Conservation (phyloP, 495 filamentous ascomycete genomes). For the Hypoxylon subgilvum region DNA sequence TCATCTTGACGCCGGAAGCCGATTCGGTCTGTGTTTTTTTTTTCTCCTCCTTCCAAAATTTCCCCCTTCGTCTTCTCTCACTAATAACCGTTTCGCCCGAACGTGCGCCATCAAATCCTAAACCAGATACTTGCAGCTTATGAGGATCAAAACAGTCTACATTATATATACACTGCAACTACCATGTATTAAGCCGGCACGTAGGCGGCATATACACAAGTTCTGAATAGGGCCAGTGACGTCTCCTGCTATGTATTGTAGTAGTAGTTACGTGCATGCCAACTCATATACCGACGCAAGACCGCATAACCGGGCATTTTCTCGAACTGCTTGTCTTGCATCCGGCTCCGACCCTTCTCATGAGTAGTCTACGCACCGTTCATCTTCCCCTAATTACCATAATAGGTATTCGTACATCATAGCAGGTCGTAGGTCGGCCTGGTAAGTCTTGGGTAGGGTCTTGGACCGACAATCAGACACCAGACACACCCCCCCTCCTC, state of each 20-base stretch:
- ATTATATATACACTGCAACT: constrained; percentile 12
- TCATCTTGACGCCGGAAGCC: constrained; percentile 37
- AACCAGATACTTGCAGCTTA: neutral
- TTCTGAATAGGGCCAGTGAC: constrained; percentile 18
- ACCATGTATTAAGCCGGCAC: too few relatives aligned
- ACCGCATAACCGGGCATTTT: constrained; percentile 38
- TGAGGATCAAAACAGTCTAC: neutral
- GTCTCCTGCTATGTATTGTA: constrained; percentile 33
- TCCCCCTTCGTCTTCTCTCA: neutral
- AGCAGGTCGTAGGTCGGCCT: constrained; percentile 20
- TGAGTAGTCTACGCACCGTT: constrained; percentile 20
- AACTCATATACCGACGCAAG: constrained; percentile 33
- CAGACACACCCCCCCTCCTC: constrained; percentile 40
- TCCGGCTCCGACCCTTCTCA: constrained; percentile 29
- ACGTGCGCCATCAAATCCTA: constrained; percentile 10
- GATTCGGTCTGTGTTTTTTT: constrained; percentile 31
- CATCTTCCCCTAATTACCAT: constrained; percentile 21
- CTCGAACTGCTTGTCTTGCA: constrained; percentile 34
- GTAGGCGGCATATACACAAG: neutral
- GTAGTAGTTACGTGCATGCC: constrained; percentile 37
- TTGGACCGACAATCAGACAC: constrained; percentile 39
- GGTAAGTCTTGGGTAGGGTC: constrained; percentile 12
- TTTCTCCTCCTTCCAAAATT: constrained; percentile 2
- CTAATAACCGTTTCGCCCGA: constrained; percentile 8
- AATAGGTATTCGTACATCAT: constrained; percentile 16